Base-by-base conservation (phyloP, 305 asterid species). In the Fraxinus sp. region DNA sequence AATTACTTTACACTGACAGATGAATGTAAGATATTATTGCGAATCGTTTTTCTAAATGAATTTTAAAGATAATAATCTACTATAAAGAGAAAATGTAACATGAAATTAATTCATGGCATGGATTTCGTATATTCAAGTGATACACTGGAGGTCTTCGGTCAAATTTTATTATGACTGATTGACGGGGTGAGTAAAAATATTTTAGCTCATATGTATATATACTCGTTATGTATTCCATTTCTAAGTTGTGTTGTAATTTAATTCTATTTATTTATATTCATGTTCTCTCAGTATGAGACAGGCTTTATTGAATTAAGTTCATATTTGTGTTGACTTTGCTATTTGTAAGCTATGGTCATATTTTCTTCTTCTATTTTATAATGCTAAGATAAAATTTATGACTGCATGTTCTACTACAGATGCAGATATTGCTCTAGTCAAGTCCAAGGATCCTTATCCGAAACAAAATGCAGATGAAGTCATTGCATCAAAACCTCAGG, bases 381-480 rank as follows among this genome's bases (percentile, higher is more conserved):
- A 39, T 43, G 22, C 59, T 84, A 72, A 57, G 74, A 22, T 41
- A n/a, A 35, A 37, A 73, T 30, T 83, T 82, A 14, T 86, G 77
- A 32, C 37, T 87, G 87, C 86, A 83, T 85, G 85, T 62, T 32
- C 81, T 39, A 39, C 75, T 77, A 41, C 59, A 71, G 88, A 77
- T 85, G 72, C 76, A 66, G 89, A 75, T 26, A 74, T 26, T 84
- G 86, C 72, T 77, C 39, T 26, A 59, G 78, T 18, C 62, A 78
- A 83, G 82, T 80, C 82, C 66, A 84, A 71, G 55, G 83, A 76
- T 82, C 83, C 84, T 35, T 78, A 76, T 86, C 79, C 26, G 77
- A 82, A 77, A 83, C 88, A 79, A 81, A 81, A 81, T 84, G 55
- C 36, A 81, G 82, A 64, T 33, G 91, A 88, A 76, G 90, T 68